These are phyloP conservation scores for Colletotrichum sp. DNA, from an alignment of 2,329 filamentous ascomycete genomes.

Conservation along the genomic window DNA sequence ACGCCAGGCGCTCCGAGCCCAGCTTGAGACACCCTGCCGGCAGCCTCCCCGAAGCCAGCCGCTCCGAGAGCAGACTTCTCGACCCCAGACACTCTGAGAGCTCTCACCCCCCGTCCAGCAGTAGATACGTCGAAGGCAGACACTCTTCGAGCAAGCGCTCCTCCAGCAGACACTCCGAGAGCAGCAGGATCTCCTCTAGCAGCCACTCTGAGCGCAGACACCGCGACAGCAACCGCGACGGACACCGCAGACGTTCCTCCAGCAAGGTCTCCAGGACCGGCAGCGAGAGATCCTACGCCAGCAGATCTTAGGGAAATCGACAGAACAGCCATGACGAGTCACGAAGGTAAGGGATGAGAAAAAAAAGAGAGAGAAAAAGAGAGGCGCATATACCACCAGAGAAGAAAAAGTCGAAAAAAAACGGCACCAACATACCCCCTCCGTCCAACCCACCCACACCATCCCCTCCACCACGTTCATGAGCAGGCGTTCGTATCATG, in stretches of 20 bases:
- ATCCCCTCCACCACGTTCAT: not conserved
- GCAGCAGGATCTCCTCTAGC: not conserved
- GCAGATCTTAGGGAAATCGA: not conserved
- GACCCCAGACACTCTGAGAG: not conserved
- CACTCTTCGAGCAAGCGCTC: not conserved
- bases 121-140: not conserved
- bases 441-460: not conserved
- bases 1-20: not conserved
- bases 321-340: not conserved
- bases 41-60: not conserved
- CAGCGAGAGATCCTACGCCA: not conserved
- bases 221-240: not conserved
- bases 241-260: not conserved
- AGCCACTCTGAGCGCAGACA: not conserved
- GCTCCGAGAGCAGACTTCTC: not conserved
- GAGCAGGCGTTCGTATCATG: slow-evolving; percentile 2
- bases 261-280: not conserved
- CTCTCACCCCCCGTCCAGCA: not conserved
- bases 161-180: not conserved
- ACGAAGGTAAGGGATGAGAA: not conserved
- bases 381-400: not conserved
- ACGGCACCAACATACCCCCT: not conserved
- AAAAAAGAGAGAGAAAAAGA: not conserved
- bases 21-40: not conserved
- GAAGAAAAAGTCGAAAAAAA: not conserved